Evolutionary conservation across 208 protist genomes (phyloP), one percentile per base, ranked within the genome.

Genomic region (Trypanosoma platydactyli): DNA sequence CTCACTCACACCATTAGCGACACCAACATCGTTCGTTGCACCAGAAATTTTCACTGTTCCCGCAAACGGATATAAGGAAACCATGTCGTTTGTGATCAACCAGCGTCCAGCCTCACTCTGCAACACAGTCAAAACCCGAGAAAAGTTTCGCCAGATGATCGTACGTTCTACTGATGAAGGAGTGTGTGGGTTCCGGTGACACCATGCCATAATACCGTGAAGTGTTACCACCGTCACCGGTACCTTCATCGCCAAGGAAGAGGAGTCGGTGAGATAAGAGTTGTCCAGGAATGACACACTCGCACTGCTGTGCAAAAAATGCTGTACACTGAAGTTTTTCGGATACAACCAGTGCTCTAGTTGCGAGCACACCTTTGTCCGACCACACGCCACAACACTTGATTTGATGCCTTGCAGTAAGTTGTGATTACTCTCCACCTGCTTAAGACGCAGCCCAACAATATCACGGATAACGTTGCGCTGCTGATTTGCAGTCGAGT

Each of bases 401-500:
- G 81, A 71, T 71, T 87, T 86, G 20, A 70, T 59, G 35, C 86
- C 87, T 3, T 83, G 54, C 20, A 91, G 44, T 12, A 96, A 40
- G 66, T 96, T 96, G 79, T 94, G 90, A 64, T 92, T 90, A 59
- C 79, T 80, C 53, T 94, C 90, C 20, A 68, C 88, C 66, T 96
- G 88, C 20, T 86, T 89, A 56, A 94, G 71, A 27, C 82, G 80
- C 16, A 92, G 68, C 3, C 75, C 80, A 3, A 94, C 85, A 50
- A 92, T 89, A 27, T 94, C 87, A 24, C 90, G 77, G 45, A 95
- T 80, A 5, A 86, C 79, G 48, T 80, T 77, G 25, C 87, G 78
- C 49, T 91, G 68, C 35, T 46, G 62, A 41, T 63, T 24, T 1
- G 71, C 69, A 40, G 56, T 33, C 5, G 71, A 57, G 13, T 57